Percentiles rank a stretch among this genome's conserved stretches.
phyloP scores from a whole-genome alignment of 805 yeast genomes.

The Ogataea sp. region DNA sequence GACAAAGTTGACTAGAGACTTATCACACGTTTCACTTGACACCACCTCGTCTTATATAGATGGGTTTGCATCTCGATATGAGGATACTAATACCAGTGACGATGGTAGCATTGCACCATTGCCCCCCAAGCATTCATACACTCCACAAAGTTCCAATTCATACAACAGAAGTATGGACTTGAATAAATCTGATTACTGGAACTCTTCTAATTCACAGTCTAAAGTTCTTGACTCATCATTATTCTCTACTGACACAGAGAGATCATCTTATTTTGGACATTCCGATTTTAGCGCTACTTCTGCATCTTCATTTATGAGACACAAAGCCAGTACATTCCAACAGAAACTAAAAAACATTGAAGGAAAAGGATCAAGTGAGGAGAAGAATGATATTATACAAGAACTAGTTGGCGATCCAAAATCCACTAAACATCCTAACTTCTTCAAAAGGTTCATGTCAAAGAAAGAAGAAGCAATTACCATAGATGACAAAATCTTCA shows the following conservation, averaged over 20 bases:
- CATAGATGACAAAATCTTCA: conserved; percentile 25
- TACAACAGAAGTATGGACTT: conserved; percentile 1
- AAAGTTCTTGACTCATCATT: conserved; percentile 22
- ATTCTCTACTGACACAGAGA: conserved; percentile 25
- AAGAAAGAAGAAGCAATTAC: conserved; percentile 24
- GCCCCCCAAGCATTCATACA: conserved; percentile 27
- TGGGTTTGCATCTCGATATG: conserved; percentile 5
- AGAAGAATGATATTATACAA: conserved; percentile 26
- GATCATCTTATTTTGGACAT: conserved; percentile 39
- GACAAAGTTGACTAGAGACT: neutral
- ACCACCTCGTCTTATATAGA: no score
- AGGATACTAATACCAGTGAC: conserved; percentile 2
- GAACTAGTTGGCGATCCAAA: conserved; percentile 36
- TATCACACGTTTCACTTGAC: neutral
- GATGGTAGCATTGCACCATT: conserved; percentile 23
- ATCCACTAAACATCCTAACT: conserved; percentile 31
- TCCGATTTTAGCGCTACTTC: conserved; percentile 84
- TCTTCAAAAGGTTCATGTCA: conserved; percentile 35
- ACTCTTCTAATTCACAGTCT: conserved; percentile 15
- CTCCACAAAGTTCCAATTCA: conserved; percentile 2
- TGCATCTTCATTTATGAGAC: conserved; percentile 79
- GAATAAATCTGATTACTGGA: conserved; percentile 1
- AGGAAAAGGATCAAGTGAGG: conserved; percentile 10
- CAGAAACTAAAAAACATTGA: conserved; percentile 9
- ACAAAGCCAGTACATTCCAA: conserved; percentile 32